Evolutionary conservation across 1,284 basidiomycete species (phyloP).

Genomic region (Trichosporon sp.): DNA sequence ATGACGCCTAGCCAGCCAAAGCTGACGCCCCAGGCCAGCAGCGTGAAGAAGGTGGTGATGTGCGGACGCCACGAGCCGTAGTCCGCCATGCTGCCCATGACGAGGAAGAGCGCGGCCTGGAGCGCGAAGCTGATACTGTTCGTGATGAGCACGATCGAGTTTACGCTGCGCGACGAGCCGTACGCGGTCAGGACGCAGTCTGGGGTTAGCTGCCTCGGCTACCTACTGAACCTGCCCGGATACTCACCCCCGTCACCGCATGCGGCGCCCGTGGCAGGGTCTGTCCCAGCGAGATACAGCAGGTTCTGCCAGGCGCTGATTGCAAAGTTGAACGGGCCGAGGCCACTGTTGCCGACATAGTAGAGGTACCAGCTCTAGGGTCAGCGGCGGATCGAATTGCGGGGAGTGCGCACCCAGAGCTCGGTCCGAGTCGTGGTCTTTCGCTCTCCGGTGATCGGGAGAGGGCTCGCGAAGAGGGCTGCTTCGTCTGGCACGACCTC

Average conservation of each 20-base stretch:
- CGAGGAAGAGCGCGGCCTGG: slow-evolving; percentile 23
- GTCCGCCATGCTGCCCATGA: slow-evolving; percentile 25
- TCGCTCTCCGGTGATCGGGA: slow-evolving; percentile 37
- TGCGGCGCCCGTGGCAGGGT: slow-evolving; percentile 32
- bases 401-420: slow-evolving; percentile 30
- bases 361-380: slow-evolving; percentile 41
- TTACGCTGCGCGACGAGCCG: slow-evolving; percentile 20
- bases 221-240: slow-evolving; percentile 8
- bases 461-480: slow-evolving; percentile 35
- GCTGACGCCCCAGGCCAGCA: slow-evolving; percentile 73
- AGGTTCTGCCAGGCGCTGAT: slow-evolving; percentile 46
- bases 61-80: slow-evolving; percentile 29
- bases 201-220: slow-evolving; percentile 5
- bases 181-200: slow-evolving; percentile 35
- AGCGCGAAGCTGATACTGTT: slow-evolving; percentile 27
- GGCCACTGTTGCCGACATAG: slow-evolving; percentile 45
- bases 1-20: slow-evolving; percentile 50
- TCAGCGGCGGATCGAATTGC: background rate
- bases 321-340: slow-evolving; percentile 47
- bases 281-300: slow-evolving; percentile 40
- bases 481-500: slow-evolving; percentile 29
- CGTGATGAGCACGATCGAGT: slow-evolving; percentile 26
- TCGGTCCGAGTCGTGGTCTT: slow-evolving; percentile 41
- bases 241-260: slow-evolving; percentile 27
- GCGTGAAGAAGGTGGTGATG: slow-evolving; percentile 60